A percentile compares a stretch with the other conserved stretches of the same genome.
Evolutionary conservation across 345 rosid genomes (phyloP).

Genomic region (Litchi chinensis): DNA sequence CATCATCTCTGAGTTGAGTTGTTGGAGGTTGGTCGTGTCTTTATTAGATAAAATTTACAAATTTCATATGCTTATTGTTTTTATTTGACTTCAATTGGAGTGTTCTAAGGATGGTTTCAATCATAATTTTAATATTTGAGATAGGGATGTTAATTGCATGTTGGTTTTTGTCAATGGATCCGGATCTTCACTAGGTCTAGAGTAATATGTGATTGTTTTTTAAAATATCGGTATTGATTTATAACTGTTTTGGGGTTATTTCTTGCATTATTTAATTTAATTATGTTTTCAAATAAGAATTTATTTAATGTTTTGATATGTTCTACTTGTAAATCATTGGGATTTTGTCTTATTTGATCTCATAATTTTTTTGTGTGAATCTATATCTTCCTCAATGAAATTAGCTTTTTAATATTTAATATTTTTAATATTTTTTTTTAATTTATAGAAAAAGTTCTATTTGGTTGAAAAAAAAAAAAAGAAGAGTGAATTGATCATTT

Average conservation of each 20-base stretch:
- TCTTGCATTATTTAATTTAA: not conserved
- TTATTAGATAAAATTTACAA: not conserved
- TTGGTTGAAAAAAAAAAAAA: not conserved
- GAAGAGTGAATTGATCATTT: too few relatives aligned
- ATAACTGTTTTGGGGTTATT: not conserved
- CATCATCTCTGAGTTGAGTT: constrained; percentile 80
- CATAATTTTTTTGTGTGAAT: not conserved
- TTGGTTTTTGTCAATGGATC: constrained; percentile 40
- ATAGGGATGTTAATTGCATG: constrained; percentile 38
- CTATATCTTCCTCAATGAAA: not conserved
- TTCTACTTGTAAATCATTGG: not conserved
- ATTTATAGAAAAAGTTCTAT: not conserved
- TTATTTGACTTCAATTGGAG: constrained; percentile 15
- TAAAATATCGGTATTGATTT: constrained; percentile 8
- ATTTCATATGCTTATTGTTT: not conserved
- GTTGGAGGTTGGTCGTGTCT: constrained; percentile 49
- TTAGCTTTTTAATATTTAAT: not conserved
- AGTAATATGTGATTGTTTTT: constrained; percentile 16
- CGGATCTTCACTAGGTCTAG: constrained; percentile 23
- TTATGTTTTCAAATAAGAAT: not conserved
- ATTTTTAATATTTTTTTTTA: too few relatives aligned
- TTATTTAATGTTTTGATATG: not conserved
- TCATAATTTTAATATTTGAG: constrained; percentile 10
- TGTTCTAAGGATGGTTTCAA: not conserved
- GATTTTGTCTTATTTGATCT: not conserved